Conservation (phyloP, 805 yeast species). For the Naumovozyma baii region DNA sequence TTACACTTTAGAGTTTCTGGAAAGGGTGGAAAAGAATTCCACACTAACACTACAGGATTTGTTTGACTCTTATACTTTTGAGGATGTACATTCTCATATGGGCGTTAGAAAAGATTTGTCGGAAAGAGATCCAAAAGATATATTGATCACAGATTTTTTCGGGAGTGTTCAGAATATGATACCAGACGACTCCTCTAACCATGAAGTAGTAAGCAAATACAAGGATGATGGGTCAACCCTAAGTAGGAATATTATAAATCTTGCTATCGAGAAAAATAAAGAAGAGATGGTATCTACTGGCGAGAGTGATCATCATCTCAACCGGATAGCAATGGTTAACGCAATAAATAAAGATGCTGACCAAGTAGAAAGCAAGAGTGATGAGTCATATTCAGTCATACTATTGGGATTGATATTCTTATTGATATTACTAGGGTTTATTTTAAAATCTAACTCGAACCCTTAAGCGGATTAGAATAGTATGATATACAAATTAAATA, state of each 20-base stretch:
- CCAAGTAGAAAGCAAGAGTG: background rate
- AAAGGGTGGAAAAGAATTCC: slow-evolving; percentile 68
- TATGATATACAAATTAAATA: too few relatives aligned
- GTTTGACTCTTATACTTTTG: slow-evolving; percentile 75
- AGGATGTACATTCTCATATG: slow-evolving; percentile 79
- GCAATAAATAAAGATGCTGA: background rate
- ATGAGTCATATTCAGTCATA: background rate
- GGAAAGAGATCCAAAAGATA: slow-evolving; percentile 49
- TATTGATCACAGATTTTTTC: slow-evolving; percentile 82
- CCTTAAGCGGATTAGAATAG: background rate
- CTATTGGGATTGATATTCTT: background rate
- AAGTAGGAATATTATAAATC: slow-evolving; percentile 2
- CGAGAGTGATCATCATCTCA: background rate
- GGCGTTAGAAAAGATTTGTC: slow-evolving; percentile 85
- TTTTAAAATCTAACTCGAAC: background rate
- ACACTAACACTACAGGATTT: slow-evolving; percentile 69
- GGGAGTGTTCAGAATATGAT: slow-evolving; percentile 82
- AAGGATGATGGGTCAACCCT: background rate
- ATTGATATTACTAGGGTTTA: background rate
- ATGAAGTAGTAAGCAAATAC: background rate
- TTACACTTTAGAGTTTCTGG: slow-evolving; percentile 80
- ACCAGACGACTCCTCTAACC: slow-evolving; percentile 34
- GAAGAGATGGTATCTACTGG: background rate
- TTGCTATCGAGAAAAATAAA: slow-evolving; percentile 4
- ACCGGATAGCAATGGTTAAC: background rate